Percentiles rank a stretch among this genome's conserved stretches.
Conservation (phyloP, 768 basidiomycete species). For the Russula sp. region DNA sequence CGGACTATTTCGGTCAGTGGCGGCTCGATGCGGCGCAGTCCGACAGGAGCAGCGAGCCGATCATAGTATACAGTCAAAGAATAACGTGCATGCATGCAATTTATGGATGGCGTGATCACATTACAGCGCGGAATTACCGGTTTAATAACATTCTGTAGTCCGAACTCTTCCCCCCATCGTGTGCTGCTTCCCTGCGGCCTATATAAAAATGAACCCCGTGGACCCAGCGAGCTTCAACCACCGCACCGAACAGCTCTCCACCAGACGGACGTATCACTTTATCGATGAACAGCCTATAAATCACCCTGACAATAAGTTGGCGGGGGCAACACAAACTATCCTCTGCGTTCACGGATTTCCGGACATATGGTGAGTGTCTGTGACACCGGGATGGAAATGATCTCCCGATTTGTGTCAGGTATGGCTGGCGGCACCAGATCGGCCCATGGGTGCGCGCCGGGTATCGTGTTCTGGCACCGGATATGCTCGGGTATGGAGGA, state of each 20-base stretch:
- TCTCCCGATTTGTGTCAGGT: constrained; percentile 5
- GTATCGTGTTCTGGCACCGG: constrained; percentile 46
- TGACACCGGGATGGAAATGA: neutral
- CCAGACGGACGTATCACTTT: constrained; percentile 66
- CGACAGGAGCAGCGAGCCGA: neutral
- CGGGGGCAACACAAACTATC: constrained; percentile 43
- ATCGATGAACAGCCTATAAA: constrained; percentile 60
- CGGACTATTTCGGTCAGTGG: neutral
- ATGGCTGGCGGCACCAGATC: constrained; percentile 45
- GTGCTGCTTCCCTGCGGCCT: neutral
- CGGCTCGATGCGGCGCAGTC: neutral
- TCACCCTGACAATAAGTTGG: constrained; percentile 40
- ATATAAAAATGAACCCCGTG: constrained; percentile 36
- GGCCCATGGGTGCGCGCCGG: constrained; percentile 41
- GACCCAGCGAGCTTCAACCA: constrained; percentile 51
- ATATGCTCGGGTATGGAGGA: constrained; percentile 47
- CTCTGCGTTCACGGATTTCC: constrained; percentile 84
- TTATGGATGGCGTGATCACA: too few species aligned
- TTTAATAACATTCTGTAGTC: too few species aligned
- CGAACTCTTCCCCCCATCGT: neutral
- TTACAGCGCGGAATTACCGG: too few species aligned
- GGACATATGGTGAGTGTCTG: constrained; percentile 47
- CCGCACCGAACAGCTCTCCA: constrained; percentile 48
- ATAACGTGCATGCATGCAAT: too few species aligned
- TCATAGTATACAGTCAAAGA: too few species aligned